Percentiles rank a stretch among this genome's conserved stretches.
phyloP scores from a whole-genome alignment of 345 rosid species.

The Fremontodendron californicum region DNA sequence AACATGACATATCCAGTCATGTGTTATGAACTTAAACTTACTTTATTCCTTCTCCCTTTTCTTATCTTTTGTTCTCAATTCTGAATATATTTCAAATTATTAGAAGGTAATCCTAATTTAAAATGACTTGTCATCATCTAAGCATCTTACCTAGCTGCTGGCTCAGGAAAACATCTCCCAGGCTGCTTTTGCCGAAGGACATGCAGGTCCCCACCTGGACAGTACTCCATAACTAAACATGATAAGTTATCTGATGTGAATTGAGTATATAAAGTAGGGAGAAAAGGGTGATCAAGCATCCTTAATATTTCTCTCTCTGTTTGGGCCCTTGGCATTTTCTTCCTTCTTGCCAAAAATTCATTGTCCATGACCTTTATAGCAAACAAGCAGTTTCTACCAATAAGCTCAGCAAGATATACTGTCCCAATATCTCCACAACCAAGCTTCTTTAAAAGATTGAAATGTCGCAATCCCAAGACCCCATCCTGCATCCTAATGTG shows the following conservation, averaged over 20 bases:
- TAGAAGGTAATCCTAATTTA: neutral
- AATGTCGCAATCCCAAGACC: constrained; percentile 60
- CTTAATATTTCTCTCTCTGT: constrained; percentile 77
- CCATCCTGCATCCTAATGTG: constrained; percentile 53
- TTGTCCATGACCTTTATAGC: constrained; percentile 97
- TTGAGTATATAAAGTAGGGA: constrained; percentile 82
- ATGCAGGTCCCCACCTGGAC: constrained; percentile 97
- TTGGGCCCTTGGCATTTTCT: constrained; percentile 88
- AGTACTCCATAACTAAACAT: constrained; percentile 92
- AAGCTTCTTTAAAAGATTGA: constrained; percentile 81
- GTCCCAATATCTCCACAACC: constrained; percentile 98
- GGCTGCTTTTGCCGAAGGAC: constrained; percentile 90
- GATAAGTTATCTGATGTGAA: constrained; percentile 79
- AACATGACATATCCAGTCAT: neutral
- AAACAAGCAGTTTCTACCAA: constrained; percentile 62
- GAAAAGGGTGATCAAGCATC: constrained; percentile 92
- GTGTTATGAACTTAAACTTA: neutral
- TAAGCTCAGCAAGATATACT: constrained; percentile 85
- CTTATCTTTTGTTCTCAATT: neutral
- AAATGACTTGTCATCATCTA: neutral
- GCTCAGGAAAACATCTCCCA: constrained; percentile 70
- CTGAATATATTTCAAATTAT: neutral
- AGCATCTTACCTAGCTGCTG: constrained; percentile 69
- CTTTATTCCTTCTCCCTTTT: neutral
- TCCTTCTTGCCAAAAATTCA: constrained; percentile 79